Evolutionary conservation across 1,139 yeast species (phyloP).

Genomic region (Ogataea hybrid): DNA sequence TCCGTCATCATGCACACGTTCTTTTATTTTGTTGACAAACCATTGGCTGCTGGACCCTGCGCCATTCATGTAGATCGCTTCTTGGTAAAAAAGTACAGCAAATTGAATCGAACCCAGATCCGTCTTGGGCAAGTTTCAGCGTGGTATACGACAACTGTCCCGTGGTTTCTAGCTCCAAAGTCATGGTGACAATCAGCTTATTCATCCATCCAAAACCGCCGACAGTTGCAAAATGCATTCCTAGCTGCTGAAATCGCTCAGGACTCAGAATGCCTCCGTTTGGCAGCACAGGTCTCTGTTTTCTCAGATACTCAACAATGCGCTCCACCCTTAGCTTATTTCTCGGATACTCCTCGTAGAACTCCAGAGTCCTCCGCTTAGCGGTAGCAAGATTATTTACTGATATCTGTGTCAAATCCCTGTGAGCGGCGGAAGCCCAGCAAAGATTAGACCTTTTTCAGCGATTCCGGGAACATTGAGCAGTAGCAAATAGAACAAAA

Average conservation of each 20-base stretch:
- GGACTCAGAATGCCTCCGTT: conserved; percentile 49
- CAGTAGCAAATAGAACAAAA: conserved; percentile 50
- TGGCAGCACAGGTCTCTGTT: conserved; percentile 38
- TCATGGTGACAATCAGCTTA: conserved; percentile 39
- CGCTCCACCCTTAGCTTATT: conserved; percentile 40
- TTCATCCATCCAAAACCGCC: conserved; percentile 53
- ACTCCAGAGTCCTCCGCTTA: conserved; percentile 45
- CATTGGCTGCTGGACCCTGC: conserved; percentile 40
- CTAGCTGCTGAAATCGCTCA: conserved; percentile 53
- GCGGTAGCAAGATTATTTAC: conserved; percentile 46
- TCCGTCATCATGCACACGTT: conserved; percentile 15
- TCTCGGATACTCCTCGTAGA: conserved; percentile 47
- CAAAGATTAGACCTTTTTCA: conserved; percentile 47
- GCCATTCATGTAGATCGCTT: conserved; percentile 51
- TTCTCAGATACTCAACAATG: conserved; percentile 38
- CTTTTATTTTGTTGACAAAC: conserved; percentile 47
- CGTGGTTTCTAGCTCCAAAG: conserved; percentile 38
- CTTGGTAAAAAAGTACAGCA: conserved; percentile 54
- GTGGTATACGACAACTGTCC: no score
- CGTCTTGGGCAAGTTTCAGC: conserved; percentile 35
- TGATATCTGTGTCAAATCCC: conserved; percentile 48
- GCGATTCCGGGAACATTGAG: conserved; percentile 41
- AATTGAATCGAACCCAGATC: conserved; percentile 47
- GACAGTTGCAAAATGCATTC: conserved; percentile 46
- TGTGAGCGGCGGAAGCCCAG: conserved; percentile 55